Conservation (phyloP, 2,329 filamentous ascomycete species). For the Monosporascus cannonballus region DNA sequence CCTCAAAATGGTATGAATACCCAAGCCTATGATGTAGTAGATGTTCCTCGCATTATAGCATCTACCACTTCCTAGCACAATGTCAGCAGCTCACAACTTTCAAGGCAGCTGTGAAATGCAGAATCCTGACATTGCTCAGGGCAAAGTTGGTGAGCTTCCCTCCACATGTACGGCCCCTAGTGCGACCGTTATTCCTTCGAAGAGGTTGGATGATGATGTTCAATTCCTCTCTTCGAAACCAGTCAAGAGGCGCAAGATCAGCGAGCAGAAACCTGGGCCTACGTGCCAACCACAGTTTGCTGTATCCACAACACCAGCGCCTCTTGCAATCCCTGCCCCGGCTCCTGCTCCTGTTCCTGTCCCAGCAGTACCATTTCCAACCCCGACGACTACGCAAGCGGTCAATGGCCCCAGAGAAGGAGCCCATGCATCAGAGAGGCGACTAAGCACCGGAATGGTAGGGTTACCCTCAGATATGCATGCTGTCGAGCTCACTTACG, state of each 20-base stretch:
- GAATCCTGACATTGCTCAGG: conserved; percentile 1
- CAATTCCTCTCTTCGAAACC: conserved; percentile 38
- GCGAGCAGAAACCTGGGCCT: conserved; percentile 6
- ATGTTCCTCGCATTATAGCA: neutral
- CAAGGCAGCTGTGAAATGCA: conserved; percentile 3
- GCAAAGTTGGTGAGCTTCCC: neutral
- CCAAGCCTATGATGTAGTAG: neutral
- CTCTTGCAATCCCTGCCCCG: neutral
- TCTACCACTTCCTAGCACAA: conserved; percentile 5
- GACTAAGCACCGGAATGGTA: conserved; percentile 27
- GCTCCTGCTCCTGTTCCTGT: neutral
- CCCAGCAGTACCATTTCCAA: neutral
- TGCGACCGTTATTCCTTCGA: conserved; percentile 14
- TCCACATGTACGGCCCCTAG: neutral
- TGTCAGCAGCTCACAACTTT: conserved; percentile 9
- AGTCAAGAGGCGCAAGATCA: conserved; percentile 32
- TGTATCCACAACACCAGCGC: conserved; percentile 1
- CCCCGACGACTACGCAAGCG: conserved; percentile 1
- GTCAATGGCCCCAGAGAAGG: conserved; percentile 10
- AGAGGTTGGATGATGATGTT: conserved; percentile 33
- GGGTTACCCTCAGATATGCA: conserved; percentile 21
- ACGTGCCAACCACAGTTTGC: conserved; percentile 1
- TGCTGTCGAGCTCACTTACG: conserved; percentile 21
- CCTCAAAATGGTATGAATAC: conserved; percentile 1
- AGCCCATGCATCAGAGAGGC: conserved; percentile 13